A percentile compares a stretch with the other conserved stretches of the same genome.
These are phyloP conservation scores for Candida khao-thaluensis DNA, from an alignment of 805 yeast species.

Conservation along the genomic window DNA sequence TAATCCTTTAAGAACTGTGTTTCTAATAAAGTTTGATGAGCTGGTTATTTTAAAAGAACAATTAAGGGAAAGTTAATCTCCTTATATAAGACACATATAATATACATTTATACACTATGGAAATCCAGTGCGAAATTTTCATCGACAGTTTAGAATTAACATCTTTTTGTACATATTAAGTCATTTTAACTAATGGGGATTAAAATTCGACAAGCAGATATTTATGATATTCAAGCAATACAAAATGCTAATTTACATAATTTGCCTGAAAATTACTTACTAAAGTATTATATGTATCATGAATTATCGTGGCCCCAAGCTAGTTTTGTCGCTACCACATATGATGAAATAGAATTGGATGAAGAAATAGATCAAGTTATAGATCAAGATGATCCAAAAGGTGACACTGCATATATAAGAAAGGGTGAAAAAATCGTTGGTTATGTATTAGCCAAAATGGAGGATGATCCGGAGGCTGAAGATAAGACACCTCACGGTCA, in stretches of 20 bases:
- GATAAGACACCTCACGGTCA: conserved; percentile 87
- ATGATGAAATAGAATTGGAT: conserved; percentile 43
- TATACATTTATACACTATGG: no score
- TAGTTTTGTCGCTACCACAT: conserved; percentile 89
- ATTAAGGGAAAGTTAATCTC: conserved; percentile 1
- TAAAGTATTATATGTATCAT: conserved; percentile 93
- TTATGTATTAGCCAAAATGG: conserved; percentile 94
- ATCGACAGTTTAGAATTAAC: no score
- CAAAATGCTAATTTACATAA: conserved; percentile 91
- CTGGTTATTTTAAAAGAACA: conserved; percentile 54
- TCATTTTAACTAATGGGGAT: conserved; percentile 57
- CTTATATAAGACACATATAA: no score
- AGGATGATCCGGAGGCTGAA: conserved; percentile 80
- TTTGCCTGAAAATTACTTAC: conserved; percentile 89
- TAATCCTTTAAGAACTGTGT: conserved; percentile 67
- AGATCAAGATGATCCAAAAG: conserved; percentile 40
- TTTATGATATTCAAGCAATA: conserved; percentile 87
- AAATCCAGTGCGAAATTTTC: conserved; percentile 6
- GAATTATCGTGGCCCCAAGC: conserved; percentile 97
- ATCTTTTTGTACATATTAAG: conserved; percentile 2
- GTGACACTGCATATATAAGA: conserved; percentile 63
- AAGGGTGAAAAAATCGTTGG: conserved; percentile 87
- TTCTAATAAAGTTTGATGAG: conserved; percentile 67
- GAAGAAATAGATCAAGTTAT: conserved; percentile 20
- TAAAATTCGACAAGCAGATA: conserved; percentile 84